Evolutionary conservation across 768 basidiomycete genomes (phyloP).

Genomic region (Lentinus brumalis): DNA sequence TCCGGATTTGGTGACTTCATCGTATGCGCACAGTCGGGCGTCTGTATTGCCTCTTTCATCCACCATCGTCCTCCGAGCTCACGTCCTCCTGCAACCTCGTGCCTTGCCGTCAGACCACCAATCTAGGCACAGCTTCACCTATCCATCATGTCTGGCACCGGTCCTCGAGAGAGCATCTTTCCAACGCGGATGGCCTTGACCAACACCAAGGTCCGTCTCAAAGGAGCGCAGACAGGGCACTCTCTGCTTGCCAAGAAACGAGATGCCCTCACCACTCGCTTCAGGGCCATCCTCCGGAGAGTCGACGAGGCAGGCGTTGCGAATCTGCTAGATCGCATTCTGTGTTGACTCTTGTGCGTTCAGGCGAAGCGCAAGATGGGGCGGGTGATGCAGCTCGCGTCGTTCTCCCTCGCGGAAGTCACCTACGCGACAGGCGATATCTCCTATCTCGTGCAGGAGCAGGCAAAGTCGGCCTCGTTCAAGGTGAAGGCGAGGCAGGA

Average conservation of each 20-base stretch:
- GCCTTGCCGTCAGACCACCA: not conserved
- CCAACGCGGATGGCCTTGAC: conserved; percentile 98
- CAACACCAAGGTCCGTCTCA: conserved; percentile 86
- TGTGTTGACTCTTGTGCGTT: conserved; percentile 11
- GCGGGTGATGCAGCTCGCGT: conserved; percentile 96
- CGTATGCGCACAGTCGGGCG: not conserved
- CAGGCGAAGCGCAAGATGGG: conserved; percentile 99
- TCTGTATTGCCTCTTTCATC: not conserved
- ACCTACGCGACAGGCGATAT: conserved; percentile 98
- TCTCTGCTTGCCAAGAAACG: conserved; percentile 96
- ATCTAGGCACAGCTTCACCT: not conserved
- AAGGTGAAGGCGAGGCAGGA: conserved; percentile 94
- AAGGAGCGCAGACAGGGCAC: conserved; percentile 93
- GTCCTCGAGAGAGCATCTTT: conserved; percentile 90
- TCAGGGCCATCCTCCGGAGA: conserved; percentile 90
- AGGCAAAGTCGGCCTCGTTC: conserved; percentile 89
- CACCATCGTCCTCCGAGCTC: not conserved
- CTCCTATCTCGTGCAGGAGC: conserved; percentile 96
- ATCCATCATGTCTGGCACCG: conserved; percentile 80
- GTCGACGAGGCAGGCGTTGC: conserved; percentile 84
- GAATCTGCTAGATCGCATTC: not conserved
- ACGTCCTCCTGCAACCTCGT: not conserved
- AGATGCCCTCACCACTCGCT: conserved; percentile 93
- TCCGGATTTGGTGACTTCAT: not conserved
- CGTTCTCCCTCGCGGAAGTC: conserved; percentile 98